Percentiles rank a stretch among this genome's conserved stretches.
Conservation (phyloP, 345 rosid genomes). For the Capsella bursapastoris region DNA sequence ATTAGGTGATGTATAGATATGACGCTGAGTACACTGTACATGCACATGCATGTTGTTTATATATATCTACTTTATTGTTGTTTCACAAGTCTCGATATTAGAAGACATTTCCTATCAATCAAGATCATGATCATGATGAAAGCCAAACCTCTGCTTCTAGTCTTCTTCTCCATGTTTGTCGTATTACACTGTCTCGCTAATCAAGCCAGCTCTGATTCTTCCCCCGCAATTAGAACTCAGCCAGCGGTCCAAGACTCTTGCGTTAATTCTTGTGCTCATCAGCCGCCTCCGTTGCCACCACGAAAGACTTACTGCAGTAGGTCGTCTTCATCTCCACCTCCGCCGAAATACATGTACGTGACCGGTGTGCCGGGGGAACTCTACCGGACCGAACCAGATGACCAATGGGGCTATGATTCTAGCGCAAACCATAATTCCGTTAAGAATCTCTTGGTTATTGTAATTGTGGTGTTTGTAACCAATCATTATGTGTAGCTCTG, state of each 20-base stretch:
- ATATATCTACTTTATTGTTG: neutral
- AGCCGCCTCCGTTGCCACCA: slow-evolving; percentile 43
- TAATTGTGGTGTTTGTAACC: slow-evolving; percentile 29
- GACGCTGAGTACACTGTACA: slow-evolving; percentile 11
- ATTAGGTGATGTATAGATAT: slow-evolving; percentile 29
- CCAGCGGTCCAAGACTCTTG: slow-evolving; percentile 44
- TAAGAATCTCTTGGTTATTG: slow-evolving; percentile 31
- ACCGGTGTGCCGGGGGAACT: slow-evolving; percentile 57
- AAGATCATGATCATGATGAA: slow-evolving; percentile 24
- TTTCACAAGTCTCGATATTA: neutral
- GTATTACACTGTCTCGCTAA: slow-evolving; percentile 24
- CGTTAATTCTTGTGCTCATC: slow-evolving; percentile 45
- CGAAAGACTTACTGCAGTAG: slow-evolving; percentile 39
- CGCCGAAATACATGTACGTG: slow-evolving; percentile 57
- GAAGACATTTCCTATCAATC: slow-evolving; percentile 1
- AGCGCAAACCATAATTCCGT: slow-evolving; percentile 40
- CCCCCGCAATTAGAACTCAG: slow-evolving; percentile 27
- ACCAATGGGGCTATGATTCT: slow-evolving; percentile 48
- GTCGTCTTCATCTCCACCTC: slow-evolving; percentile 49
- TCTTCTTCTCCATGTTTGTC: slow-evolving; percentile 8
- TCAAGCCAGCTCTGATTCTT: slow-evolving; percentile 22
- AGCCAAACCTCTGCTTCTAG: neutral
- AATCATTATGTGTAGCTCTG: neutral
- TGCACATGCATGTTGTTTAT: slow-evolving; percentile 16
- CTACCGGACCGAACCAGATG: slow-evolving; percentile 47